Evolutionary conservation across 2,329 filamentous ascomycete species (phyloP).

Genomic region (Epichloe gansuensis): DNA sequence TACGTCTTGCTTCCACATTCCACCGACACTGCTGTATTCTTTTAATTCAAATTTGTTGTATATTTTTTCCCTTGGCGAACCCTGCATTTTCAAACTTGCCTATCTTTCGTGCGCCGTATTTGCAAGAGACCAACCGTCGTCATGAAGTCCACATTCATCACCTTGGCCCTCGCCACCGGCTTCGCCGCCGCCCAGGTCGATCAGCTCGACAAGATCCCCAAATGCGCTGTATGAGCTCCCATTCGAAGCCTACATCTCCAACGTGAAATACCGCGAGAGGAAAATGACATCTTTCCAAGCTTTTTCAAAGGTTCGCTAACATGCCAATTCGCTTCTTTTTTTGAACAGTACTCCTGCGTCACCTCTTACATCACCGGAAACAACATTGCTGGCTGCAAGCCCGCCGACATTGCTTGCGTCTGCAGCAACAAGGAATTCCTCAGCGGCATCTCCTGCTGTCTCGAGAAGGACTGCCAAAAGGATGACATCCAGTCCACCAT

Average conservation of each 20-base stretch:
- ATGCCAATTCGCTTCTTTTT: neutral
- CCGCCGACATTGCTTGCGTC: constrained; percentile 27
- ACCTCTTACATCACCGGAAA: constrained; percentile 18
- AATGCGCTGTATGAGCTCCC: constrained; percentile 14
- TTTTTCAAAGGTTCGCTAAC: neutral
- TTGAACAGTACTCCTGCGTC: constrained; percentile 21
- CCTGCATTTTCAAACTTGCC: neutral
- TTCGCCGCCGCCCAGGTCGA: constrained; percentile 21
- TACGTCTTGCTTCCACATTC: too few relatives aligned
- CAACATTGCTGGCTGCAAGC: constrained; percentile 24
- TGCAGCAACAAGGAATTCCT: constrained; percentile 29
- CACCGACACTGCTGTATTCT: too few relatives aligned
- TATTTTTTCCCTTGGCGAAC: fast-evolving
- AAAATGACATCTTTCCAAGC: neutral
- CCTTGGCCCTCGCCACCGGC: constrained; percentile 18
- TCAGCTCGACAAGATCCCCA: constrained; percentile 17
- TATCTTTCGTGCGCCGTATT: neutral
- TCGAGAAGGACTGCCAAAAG: constrained; percentile 21
- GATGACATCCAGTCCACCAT: constrained; percentile 22
- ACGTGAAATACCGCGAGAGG: too few relatives aligned
- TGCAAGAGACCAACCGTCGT: constrained; percentile 6
- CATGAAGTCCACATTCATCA: constrained; percentile 24
- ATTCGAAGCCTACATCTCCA: neutral
- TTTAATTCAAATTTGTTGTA: too few relatives aligned
- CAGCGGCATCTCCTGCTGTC: constrained; percentile 28